phyloP scores from a whole-genome alignment of 176 grass and related monocot species.

The Cocos nucifera region DNA sequence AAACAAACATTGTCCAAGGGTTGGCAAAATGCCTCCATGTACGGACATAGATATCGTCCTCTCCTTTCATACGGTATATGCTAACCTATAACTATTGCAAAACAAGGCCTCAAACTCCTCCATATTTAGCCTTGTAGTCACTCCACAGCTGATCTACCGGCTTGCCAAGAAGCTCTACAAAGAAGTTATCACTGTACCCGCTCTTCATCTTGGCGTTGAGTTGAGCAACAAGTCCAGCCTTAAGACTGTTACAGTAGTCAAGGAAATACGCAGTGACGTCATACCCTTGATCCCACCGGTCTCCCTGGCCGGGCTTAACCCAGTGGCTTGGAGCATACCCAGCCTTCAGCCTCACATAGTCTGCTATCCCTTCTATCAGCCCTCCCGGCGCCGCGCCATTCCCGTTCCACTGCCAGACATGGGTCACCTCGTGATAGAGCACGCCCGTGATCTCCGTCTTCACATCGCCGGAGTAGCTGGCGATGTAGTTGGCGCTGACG shows the following conservation, averaged over 20 bases:
- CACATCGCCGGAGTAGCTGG: conserved; percentile 35
- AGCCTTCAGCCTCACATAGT: conserved; percentile 55
- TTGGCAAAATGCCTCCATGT: no score
- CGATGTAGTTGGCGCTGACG: conserved; percentile 55
- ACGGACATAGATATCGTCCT: no score
- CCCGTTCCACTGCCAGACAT: conserved; percentile 65
- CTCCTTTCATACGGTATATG: no score
- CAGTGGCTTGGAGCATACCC: conserved; percentile 35
- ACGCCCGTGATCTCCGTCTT: conserved; percentile 43
- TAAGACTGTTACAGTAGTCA: conserved; percentile 54
- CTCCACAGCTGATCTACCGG: conserved; percentile 37
- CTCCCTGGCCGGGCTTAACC: conserved; percentile 34
- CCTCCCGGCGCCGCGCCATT: not conserved
- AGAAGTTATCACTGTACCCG: conserved; percentile 47
- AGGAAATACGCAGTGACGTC: conserved; percentile 60
- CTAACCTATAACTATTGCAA: no score
- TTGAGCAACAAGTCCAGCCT: conserved; percentile 38
- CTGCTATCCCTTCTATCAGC: conserved; percentile 64
- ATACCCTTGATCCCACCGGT: conserved; percentile 52
- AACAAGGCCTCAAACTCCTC: not conserved
- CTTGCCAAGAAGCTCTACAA: conserved; percentile 42
- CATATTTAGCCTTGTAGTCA: conserved; percentile 55
- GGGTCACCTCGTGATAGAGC: conserved; percentile 54
- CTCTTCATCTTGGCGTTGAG: conserved; percentile 57
- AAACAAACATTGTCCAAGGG: no score